A percentile compares a stretch with the other conserved stretches of the same genome.
Evolutionary conservation across 2,329 filamentous ascomycete genomes (phyloP).

Genomic region (Colletotrichum salicis): DNA sequence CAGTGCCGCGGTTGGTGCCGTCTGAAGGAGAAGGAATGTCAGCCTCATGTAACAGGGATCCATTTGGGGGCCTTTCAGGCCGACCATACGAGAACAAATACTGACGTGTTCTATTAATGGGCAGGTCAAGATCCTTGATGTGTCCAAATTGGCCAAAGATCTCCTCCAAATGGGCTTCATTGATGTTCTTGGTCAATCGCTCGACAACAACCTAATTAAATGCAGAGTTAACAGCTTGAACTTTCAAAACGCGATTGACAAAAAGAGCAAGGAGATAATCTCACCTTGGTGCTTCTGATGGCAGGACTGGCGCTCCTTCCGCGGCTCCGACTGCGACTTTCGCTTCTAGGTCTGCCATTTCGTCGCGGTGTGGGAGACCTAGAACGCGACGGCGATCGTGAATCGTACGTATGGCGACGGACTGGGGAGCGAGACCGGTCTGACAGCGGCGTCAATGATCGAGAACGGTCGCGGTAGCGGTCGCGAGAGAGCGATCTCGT

Average conservation of each 20-base stretch:
- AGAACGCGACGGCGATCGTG: conserved; percentile 43
- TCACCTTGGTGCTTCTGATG: conserved; percentile 64
- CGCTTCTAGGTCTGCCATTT: conserved; percentile 47
- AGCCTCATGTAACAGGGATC: conserved; percentile 14
- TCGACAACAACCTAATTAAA: conserved; percentile 87
- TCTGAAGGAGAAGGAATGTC: conserved; percentile 58
- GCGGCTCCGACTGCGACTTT: conserved; percentile 44
- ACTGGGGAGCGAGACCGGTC: conserved; percentile 46
- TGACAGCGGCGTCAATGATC: conserved; percentile 49
- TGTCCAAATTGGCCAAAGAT: conserved; percentile 91
- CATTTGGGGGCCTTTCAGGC: conserved; percentile 1
- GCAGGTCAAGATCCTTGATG: conserved; percentile 88
- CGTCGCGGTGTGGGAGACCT: conserved; percentile 46
- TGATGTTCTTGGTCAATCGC: conserved; percentile 94
- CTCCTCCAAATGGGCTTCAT: conserved; percentile 85
- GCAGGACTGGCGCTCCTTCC: conserved; percentile 43
- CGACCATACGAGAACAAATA: not conserved
- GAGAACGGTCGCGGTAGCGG: conserved; percentile 47
- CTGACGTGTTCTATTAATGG: conserved; percentile 73
- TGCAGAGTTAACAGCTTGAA: conserved; percentile 4
- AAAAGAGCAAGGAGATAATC: conserved; percentile 25
- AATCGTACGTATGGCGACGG: conserved; percentile 46
- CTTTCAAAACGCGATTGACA: conserved; percentile 23
- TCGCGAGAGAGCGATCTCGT: conserved; percentile 41
- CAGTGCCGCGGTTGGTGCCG: conserved; percentile 90